phyloP scores from a whole-genome alignment of 345 rosid genomes.

The Syzygium jambos region DNA sequence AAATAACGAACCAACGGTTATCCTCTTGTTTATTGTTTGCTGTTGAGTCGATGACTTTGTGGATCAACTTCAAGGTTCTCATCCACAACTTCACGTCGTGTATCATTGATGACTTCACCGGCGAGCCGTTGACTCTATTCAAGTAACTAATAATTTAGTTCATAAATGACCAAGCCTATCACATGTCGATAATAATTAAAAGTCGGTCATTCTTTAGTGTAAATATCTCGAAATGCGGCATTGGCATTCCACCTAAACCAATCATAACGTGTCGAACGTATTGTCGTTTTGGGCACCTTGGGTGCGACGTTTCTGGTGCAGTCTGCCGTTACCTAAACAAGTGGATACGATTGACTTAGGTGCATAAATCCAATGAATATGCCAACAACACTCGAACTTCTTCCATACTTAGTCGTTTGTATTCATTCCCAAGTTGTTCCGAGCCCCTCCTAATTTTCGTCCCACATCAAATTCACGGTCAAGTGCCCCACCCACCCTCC shows the following conservation, averaged over 20 bases:
- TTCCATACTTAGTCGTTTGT: background rate
- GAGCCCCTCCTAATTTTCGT: background rate
- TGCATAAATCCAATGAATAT: background rate
- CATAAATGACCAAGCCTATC: too few relatives aligned
- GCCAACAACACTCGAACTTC: background rate
- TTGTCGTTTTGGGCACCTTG: background rate
- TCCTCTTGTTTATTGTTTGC: background rate
- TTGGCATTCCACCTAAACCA: too few relatives aligned
- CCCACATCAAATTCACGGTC: background rate
- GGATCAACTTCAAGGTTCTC: background rate
- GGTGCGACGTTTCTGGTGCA: too few relatives aligned
- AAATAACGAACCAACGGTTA: background rate
- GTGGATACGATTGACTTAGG: background rate
- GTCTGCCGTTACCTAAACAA: background rate
- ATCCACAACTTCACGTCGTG: background rate
- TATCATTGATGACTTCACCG: background rate
- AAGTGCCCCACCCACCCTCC: background rate
- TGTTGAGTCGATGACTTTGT: background rate
- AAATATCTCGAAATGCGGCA: too few relatives aligned
- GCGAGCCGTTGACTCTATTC: background rate
- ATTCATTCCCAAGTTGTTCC: background rate
- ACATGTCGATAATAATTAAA: background rate
- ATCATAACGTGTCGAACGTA: background rate
- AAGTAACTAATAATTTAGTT: background rate
- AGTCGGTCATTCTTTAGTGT: background rate